Evolutionary conservation across 2,329 filamentous ascomycete genomes (phyloP), one percentile per base, ranked within the genome.

Genomic region (Aspergillus sp.): DNA sequence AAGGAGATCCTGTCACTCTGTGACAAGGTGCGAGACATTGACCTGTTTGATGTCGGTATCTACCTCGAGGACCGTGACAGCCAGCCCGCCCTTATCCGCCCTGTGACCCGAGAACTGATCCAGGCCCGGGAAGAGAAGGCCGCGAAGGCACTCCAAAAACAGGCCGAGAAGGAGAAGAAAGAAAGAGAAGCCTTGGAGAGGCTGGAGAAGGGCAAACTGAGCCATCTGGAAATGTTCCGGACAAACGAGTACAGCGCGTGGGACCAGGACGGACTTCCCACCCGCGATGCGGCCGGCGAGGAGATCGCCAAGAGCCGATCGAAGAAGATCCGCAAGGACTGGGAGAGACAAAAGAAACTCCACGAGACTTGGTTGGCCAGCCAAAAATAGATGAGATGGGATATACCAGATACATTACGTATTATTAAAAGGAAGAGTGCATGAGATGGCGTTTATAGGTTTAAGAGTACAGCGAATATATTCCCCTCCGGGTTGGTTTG

Each of bases 251-350:
- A 83, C 59, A 80, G 75, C 52, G 87, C 78, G 12, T 95, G 88
- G 88, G 89, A 95, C 60, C 83, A 77, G 5, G 84, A 91, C 45
- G 90, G 90, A 0, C 49, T 95, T 50, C 90, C 91, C 2, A 86
- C 79, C 0, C 87, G 83, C 68, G 81, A 90, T 62, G 82, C 81
- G 49, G 82, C 87, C 29, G 90, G 89, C 0, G 83, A 81, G 48
- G 88, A 94, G 54, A 75, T 96, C 32, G 79, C 87, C 5, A 95
- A 95, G 74, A 86, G 78, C 47, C 79, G 82, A 60, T 60, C 71
- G 40, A 96, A 96, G 77, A 90, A 88, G 72, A 66, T 95, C 55
- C 83, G 76, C 69, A 96, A 96, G 74, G 84, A 89, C 44, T 95
- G 88, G 88, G 86, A 94, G 56, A 83, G 77, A 62, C 91, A 96